Evolutionary conservation across 2,329 filamentous ascomycete genomes (phyloP).

Genomic region (Stenocarpella maydis): DNA sequence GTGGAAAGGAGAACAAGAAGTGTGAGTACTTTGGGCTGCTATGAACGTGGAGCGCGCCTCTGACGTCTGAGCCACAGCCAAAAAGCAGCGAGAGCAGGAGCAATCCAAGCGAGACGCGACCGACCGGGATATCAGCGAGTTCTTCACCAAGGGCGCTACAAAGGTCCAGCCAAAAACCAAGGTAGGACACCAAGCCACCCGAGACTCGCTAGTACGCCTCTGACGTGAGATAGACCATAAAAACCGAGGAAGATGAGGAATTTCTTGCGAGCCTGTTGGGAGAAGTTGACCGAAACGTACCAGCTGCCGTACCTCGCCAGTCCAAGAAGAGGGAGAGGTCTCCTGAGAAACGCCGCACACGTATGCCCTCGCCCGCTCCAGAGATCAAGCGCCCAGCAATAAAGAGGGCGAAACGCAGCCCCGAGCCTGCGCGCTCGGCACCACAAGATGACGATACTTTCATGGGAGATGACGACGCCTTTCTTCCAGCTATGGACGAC

Average conservation of each 20-base stretch:
- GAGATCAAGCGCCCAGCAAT: slow-evolving; percentile 57
- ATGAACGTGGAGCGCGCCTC: neutral
- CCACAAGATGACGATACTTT: slow-evolving; percentile 59
- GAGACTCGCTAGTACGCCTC: slow-evolving; percentile 1
- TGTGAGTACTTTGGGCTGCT: slow-evolving; percentile 48
- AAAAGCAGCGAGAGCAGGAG: slow-evolving; percentile 88
- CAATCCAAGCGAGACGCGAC: slow-evolving; percentile 85
- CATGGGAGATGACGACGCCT: slow-evolving; percentile 64
- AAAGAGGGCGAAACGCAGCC: slow-evolving; percentile 66
- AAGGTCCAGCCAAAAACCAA: slow-evolving; percentile 79
- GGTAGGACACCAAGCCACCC: slow-evolving; percentile 54
- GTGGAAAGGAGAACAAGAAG: slow-evolving; percentile 59
- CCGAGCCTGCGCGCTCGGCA: slow-evolving; percentile 57
- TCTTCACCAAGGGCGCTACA: slow-evolving; percentile 81
- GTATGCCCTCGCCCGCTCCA: slow-evolving; percentile 79
- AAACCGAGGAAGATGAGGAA: slow-evolving; percentile 86
- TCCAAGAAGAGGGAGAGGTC: slow-evolving; percentile 74
- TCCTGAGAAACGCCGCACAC: slow-evolving; percentile 78
- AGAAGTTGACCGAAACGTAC: slow-evolving; percentile 83
- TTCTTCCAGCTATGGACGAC: slow-evolving; percentile 66
- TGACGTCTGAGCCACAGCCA: slow-evolving; percentile 60
- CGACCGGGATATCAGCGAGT: slow-evolving; percentile 92
- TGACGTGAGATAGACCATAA: slow-evolving; percentile 63
- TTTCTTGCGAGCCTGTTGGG: slow-evolving; percentile 87
- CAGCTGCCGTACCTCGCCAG: slow-evolving; percentile 60